Conservation (phyloP, 2,329 filamentous ascomycete species). For the Ophiosphaerella narmari region DNA sequence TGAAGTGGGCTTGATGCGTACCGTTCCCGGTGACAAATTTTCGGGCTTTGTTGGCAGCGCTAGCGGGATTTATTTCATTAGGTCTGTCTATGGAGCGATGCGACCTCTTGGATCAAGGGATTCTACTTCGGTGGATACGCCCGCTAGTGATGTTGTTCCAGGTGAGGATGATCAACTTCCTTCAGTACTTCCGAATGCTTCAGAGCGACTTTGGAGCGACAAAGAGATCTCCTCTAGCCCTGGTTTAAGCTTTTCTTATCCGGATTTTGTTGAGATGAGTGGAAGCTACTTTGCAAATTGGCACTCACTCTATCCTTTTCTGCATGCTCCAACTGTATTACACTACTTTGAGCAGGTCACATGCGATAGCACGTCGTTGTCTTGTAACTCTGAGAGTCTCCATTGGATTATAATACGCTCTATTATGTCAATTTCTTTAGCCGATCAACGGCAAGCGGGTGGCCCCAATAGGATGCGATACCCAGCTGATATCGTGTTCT, state of each 20-base stretch:
- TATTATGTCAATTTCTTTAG: conserved; percentile 59
- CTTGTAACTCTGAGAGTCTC: conserved; percentile 22
- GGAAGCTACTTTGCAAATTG: conserved; percentile 62
- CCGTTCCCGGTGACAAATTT: conserved; percentile 52
- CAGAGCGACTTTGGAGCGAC: conserved; percentile 29
- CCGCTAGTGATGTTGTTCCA: conserved; percentile 54
- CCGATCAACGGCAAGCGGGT: conserved; percentile 55
- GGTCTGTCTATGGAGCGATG: conserved; percentile 59
- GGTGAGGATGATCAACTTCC: conserved; percentile 61
- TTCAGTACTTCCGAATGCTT: conserved; percentile 20
- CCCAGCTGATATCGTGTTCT: conserved; percentile 54
- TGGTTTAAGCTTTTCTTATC: conserved; percentile 46
- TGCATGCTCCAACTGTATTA: conserved; percentile 59
- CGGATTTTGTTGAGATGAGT: conserved; percentile 57
- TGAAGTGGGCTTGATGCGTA: conserved; percentile 59
- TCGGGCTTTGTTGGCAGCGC: conserved; percentile 62
- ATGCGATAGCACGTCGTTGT: conserved; percentile 34
- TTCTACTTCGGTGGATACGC: conserved; percentile 22
- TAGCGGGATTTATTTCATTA: conserved; percentile 64
- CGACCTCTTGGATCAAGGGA: conserved; percentile 28
- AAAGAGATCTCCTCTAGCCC: conserved; percentile 35
- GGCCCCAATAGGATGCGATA: conserved; percentile 31
- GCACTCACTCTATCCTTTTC: conserved; percentile 62
- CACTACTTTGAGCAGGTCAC: conserved; percentile 52
- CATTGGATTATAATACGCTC: conserved; percentile 54